phyloP scores from a whole-genome alignment of 768 basidiomycete genomes.

The Boletus pseudo-olivaceus region DNA sequence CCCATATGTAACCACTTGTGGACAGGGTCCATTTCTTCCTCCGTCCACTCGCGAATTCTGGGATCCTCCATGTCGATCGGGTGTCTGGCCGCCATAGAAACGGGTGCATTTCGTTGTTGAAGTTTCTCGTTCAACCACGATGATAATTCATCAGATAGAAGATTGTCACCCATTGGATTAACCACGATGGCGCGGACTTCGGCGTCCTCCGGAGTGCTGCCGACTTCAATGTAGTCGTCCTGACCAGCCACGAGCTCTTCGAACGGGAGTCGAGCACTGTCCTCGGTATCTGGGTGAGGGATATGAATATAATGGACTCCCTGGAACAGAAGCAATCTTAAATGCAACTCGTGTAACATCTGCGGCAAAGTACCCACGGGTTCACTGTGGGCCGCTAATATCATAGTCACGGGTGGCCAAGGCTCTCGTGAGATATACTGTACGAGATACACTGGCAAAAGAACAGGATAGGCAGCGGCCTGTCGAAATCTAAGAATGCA shows the following conservation, averaged over 20 bases:
- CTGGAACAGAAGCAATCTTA: conserved; percentile 6
- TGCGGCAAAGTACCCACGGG: conserved; percentile 17
- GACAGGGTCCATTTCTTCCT: conserved; percentile 34
- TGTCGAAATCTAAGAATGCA: conserved; percentile 22
- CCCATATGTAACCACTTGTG: conserved; percentile 38
- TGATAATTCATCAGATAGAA: conserved; percentile 35
- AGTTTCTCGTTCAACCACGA: conserved; percentile 30
- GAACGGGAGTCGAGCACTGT: conserved; percentile 19
- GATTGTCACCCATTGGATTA: conserved; percentile 17
- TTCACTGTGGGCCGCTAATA: conserved; percentile 26
- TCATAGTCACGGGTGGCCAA: conserved; percentile 28
- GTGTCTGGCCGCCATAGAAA: conserved; percentile 17
- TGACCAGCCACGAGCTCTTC: conserved; percentile 19
- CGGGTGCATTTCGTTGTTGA: conserved; percentile 18
- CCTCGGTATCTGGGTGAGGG: conserved; percentile 15
- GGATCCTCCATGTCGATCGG: conserved; percentile 31
- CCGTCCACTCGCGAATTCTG: conserved; percentile 40
- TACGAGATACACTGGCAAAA: conserved; percentile 61
- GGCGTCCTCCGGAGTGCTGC: conserved; percentile 10
- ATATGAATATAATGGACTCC: conserved; percentile 29
- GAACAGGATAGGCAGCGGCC: conserved; percentile 59
- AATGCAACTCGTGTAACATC: not conserved
- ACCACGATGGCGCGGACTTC: conserved; percentile 19
- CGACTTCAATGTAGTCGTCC: conserved; percentile 23
- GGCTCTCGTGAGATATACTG: conserved; percentile 40